These are phyloP conservation scores for Aspergillus sergii DNA, from an alignment of 2,329 filamentous ascomycete species.

Conservation along the genomic window DNA sequence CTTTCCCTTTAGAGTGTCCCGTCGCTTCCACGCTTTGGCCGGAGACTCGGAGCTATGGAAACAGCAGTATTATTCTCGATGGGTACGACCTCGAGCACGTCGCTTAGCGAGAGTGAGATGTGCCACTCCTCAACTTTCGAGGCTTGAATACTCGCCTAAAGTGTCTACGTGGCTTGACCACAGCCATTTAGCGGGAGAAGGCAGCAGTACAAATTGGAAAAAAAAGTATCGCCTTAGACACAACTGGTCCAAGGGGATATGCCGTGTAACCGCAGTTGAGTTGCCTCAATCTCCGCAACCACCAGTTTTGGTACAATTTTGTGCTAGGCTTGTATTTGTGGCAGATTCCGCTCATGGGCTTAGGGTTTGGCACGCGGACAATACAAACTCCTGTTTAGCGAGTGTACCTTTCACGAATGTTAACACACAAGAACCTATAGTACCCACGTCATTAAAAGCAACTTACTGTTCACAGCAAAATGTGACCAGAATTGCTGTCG, in stretches of 20 bases:
- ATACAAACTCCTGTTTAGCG: slow-evolving; percentile 62
- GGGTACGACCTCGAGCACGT: slow-evolving; percentile 78
- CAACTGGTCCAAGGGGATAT: slow-evolving; percentile 86
- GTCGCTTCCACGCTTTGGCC: slow-evolving; percentile 71
- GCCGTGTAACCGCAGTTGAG: slow-evolving; percentile 75
- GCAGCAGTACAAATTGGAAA: slow-evolving; percentile 73
- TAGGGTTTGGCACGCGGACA: slow-evolving; percentile 74
- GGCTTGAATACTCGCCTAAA: slow-evolving; percentile 56
- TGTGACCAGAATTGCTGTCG: slow-evolving; percentile 64
- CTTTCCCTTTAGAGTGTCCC: slow-evolving; percentile 54
- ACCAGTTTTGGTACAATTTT: slow-evolving; percentile 72
- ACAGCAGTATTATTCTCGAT: slow-evolving; percentile 80
- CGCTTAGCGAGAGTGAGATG: slow-evolving; percentile 70
- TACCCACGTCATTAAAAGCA: slow-evolving; percentile 56
- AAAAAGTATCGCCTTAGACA: slow-evolving; percentile 82
- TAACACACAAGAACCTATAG: slow-evolving; percentile 62
- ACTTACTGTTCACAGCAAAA: slow-evolving; percentile 51
- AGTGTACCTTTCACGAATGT: slow-evolving; percentile 34
- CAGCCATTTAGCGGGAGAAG: slow-evolving; percentile 56
- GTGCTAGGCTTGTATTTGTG: slow-evolving; percentile 76
- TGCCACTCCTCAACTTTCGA: slow-evolving; percentile 37
- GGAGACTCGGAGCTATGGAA: slow-evolving; percentile 91
- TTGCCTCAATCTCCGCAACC: slow-evolving; percentile 60
- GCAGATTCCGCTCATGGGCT: slow-evolving; percentile 71
- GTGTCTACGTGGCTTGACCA: slow-evolving; percentile 65